Conservation (phyloP, 768 basidiomycete genomes). For the Cantharellus cinnabarinus region DNA sequence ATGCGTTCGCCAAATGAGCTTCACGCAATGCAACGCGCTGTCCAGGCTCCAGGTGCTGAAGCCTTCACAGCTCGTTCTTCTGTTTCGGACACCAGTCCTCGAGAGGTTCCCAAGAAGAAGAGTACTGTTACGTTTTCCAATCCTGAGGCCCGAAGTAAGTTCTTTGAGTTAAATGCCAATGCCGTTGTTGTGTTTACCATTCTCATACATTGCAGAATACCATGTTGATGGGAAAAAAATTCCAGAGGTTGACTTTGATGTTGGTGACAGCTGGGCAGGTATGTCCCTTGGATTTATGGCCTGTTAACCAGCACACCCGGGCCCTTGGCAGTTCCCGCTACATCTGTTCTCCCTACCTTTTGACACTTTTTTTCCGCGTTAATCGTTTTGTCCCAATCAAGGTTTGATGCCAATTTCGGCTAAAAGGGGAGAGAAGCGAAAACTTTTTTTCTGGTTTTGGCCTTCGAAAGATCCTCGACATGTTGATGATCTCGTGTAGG, state of each 20-base stretch:
- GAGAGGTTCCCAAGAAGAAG: not conserved
- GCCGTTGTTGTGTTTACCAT: not conserved
- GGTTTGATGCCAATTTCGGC: constrained; percentile 1
- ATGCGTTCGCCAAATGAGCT: not conserved
- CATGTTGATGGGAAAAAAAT: constrained; percentile 2
- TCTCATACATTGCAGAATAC: not conserved
- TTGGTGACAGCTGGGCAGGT: constrained; percentile 2
- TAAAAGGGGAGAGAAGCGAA: not conserved
- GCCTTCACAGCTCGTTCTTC: not conserved
- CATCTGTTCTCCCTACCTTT: too few species aligned
- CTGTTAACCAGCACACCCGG: too few species aligned
- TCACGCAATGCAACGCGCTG: not conserved
- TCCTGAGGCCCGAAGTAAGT: not conserved
- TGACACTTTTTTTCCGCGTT: too few species aligned
- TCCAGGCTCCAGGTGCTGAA: not conserved
- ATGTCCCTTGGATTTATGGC: not conserved
- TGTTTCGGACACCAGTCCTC: not conserved
- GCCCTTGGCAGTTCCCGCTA: too few species aligned
- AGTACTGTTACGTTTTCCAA: not conserved
- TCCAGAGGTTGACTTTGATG: constrained; percentile 3
- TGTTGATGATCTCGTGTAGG: not conserved
- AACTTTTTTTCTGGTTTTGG: constrained; percentile 6
- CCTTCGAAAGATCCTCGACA: not conserved
- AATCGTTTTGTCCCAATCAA: not conserved
- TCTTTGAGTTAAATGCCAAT: not conserved